phyloP scores from a whole-genome alignment of 1,284 basidiomycete species.

The Tylopilus sp. region DNA sequence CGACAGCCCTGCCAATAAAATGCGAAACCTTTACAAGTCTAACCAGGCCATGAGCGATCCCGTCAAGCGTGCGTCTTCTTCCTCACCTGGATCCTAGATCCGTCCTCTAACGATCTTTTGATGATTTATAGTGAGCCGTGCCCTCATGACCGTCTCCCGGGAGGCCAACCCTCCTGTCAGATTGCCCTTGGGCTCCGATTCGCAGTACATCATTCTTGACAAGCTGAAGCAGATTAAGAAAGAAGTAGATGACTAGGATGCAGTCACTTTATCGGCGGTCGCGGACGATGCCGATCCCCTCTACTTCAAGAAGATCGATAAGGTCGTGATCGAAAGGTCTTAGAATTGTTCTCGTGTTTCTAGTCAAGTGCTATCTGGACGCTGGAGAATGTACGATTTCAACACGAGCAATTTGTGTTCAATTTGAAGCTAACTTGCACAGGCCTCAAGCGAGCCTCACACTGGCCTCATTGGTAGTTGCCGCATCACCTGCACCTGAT shows the following conservation, averaged over 20 bases:
- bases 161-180: conserved; percentile 35
- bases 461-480: too few relatives aligned
- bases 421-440: too few relatives aligned
- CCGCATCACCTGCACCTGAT: too few relatives aligned
- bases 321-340: neutral
- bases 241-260: conserved; percentile 29
- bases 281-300: conserved; percentile 34
- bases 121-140: conserved; percentile 25
- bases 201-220: conserved; percentile 28
- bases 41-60: conserved; percentile 7
- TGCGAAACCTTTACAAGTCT: conserved; percentile 22
- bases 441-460: too few relatives aligned
- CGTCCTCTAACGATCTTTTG: neutral
- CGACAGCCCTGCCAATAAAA: conserved; percentile 27
- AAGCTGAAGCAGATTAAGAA: conserved; percentile 32
- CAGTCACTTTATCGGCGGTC: conserved; percentile 27
- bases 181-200: conserved; percentile 31
- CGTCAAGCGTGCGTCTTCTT: conserved; percentile 19
- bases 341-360: neutral
- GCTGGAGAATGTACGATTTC: too few relatives aligned
- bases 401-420: too few relatives aligned
- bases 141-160: conserved; percentile 28
- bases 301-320: conserved; percentile 20
- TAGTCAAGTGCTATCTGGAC: neutral
- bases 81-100: neutral